Conservation (phyloP, 2,329 filamentous ascomycete genomes). For the Ploettnerulaceae sp. region DNA sequence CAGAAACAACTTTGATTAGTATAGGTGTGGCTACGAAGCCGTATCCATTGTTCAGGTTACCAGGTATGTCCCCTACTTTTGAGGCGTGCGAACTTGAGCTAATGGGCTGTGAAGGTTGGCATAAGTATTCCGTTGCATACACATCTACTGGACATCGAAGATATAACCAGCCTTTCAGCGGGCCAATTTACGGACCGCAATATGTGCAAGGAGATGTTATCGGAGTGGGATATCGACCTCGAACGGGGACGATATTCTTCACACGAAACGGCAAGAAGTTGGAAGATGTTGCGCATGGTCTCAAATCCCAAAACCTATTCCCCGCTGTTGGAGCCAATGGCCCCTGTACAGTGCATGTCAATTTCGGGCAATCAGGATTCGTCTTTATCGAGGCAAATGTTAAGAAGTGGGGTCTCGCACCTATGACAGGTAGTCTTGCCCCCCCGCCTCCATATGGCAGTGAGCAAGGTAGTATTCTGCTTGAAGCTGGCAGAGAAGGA, state of each 20-base stretch:
- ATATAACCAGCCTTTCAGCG: conserved; percentile 86
- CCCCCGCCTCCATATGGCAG: conserved; percentile 95
- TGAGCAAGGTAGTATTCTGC: conserved; percentile 91
- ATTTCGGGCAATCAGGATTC: conserved; percentile 96
- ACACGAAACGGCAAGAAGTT: conserved; percentile 97
- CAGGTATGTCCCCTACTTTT: conserved; percentile 56
- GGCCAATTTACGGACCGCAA: conserved; percentile 74
- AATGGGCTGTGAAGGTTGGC: conserved; percentile 57
- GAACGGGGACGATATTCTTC: conserved; percentile 94
- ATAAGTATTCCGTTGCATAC: conserved; percentile 90
- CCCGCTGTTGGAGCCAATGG: conserved; percentile 95
- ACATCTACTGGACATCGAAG: conserved; percentile 81
- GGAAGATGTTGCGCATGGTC: conserved; percentile 86
- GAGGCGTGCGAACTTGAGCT: neutral
- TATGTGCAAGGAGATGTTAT: conserved; percentile 94
- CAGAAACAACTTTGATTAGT: conserved; percentile 78
- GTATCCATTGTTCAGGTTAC: conserved; percentile 89
- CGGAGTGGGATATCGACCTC: conserved; percentile 88
- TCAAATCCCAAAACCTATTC: conserved; percentile 96
- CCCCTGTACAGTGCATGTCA: conserved; percentile 88
- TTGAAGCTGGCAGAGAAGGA: conserved; percentile 70
- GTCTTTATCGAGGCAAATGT: conserved; percentile 99
- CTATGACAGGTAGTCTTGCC: conserved; percentile 90
- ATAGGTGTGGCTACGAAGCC: conserved; percentile 96
- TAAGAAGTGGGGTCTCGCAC: conserved; percentile 98